Conservation (phyloP, 768 basidiomycete genomes). For the Podaxis sp. region DNA sequence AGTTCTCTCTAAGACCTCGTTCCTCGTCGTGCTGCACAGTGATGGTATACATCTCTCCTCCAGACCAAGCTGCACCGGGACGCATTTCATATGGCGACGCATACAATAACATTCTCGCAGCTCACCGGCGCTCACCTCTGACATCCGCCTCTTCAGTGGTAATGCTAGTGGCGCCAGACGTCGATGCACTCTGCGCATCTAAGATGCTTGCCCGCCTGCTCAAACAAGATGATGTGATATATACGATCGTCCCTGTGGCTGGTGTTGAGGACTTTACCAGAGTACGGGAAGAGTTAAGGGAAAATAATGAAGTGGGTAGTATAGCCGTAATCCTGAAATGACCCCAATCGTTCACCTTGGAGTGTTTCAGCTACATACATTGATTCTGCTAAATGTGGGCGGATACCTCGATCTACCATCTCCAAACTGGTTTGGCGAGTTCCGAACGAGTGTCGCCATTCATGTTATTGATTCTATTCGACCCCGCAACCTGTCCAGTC, state of each 20-base stretch:
- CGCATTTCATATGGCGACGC: constrained; percentile 70
- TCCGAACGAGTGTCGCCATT: constrained; percentile 59
- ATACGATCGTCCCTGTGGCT: constrained; percentile 86
- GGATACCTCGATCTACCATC: constrained; percentile 81
- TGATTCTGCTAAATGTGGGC: constrained; percentile 93
- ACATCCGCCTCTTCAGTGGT: constrained; percentile 83
- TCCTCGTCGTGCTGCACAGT: constrained; percentile 4
- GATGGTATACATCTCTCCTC: constrained; percentile 67
- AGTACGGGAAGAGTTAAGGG: constrained; percentile 62
- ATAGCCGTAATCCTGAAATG: background rate
- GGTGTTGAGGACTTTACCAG: constrained; percentile 76
- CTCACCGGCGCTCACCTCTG: constrained; percentile 70
- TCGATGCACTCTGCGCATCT: constrained; percentile 90
- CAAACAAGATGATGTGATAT: constrained; percentile 91
- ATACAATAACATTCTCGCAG: constrained; percentile 69
- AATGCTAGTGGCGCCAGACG: constrained; percentile 85
- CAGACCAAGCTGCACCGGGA: constrained; percentile 58
- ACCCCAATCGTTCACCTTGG: background rate
- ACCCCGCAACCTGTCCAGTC: constrained; percentile 84
- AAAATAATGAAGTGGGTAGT: constrained; percentile 60
- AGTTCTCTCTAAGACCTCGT: background rate
- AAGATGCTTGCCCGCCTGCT: constrained; percentile 88
- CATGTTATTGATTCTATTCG: constrained; percentile 96
- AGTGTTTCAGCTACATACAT: constrained; percentile 68
- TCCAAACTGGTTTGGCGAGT: constrained; percentile 74